Base-by-base conservation (phyloP, 768 basidiomycete species). In the Tulasnella sp. region DNA sequence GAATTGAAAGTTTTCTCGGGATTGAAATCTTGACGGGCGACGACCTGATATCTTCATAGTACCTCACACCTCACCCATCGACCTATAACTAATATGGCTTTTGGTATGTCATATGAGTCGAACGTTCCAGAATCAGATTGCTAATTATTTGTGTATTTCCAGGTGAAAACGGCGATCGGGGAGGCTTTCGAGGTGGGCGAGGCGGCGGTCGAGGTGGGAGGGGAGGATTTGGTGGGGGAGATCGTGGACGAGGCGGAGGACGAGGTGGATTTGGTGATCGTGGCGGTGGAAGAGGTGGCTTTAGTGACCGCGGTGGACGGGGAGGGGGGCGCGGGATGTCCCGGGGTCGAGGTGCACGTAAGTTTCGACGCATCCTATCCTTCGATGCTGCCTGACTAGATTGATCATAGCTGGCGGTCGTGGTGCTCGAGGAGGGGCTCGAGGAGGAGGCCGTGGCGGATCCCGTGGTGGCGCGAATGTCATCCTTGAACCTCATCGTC, bases 401-500 rank as follows among this genome's bases (percentile, higher is more conserved):
- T 15, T 38, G 7, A 38, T 7, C 51, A 52, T n/a, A 27, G 26
- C 30, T 51, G 47, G 29, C 34, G 58, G 26, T 23, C 24, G 65
- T 63, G 61, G 67, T 34, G 64, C 68, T 11, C 30, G 62, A 15
- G 52, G 52, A 10, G 61, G 38, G 2, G 80, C 81, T n/a, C 73
- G 80, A 13, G 69, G 83, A 1, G 84, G 85, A 4, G 84, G 79
- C 10, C 71, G 83, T 11, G 84, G 87, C 2, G 89, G 90, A 10
- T 83, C 80, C 2, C 79, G 72, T 64, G 93, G 93, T 23, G 92
- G 91, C 1, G 75, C 91, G 38, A 91, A 87, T 66, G 91, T 92
- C 54, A 82, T 95, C 64, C 77, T 99, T 63, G 94, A 98, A 72
- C 93, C 95, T 0, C 96, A 99, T 77, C 80, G 86, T 69, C 96